A percentile compares a stretch with the other conserved stretches of the same genome.
Evolutionary conservation across 1,284 basidiomycete genomes (phyloP).

Genomic region (Leucoagaricus sp.): DNA sequence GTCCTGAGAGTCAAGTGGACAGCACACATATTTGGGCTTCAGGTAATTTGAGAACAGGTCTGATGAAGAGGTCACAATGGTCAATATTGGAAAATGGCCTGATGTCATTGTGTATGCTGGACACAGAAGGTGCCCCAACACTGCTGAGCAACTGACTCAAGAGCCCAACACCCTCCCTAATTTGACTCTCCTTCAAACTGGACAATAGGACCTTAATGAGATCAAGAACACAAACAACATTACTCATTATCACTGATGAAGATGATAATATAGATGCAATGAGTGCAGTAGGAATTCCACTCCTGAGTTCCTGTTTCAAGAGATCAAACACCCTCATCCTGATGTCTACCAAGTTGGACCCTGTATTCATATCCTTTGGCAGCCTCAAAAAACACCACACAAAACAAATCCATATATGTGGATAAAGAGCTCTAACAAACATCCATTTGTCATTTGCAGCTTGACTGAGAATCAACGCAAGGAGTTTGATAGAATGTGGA

Average conservation of each 20-base stretch:
- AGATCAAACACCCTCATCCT: slow-evolving; percentile 39
- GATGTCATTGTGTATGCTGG: slow-evolving; percentile 14
- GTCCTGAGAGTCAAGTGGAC: slow-evolving; percentile 21
- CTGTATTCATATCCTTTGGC: no score
- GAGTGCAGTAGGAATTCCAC: slow-evolving; percentile 41
- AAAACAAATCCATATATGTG: slow-evolving; percentile 53
- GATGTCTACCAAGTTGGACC: slow-evolving; percentile 16
- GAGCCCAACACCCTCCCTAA: slow-evolving; percentile 39
- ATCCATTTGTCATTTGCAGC: slow-evolving; percentile 33
- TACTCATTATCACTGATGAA: slow-evolving; percentile 27
- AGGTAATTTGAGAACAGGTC: slow-evolving; percentile 22
- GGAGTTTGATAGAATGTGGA: slow-evolving; percentile 39
- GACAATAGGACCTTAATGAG: slow-evolving; percentile 22
- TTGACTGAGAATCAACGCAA: slow-evolving; percentile 36
- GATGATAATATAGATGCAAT: slow-evolving; percentile 35
- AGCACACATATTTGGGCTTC: slow-evolving; percentile 24
- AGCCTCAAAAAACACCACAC: slow-evolving; percentile 53
- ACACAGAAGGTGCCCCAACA: slow-evolving; percentile 24
- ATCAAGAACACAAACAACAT: slow-evolving; percentile 28
- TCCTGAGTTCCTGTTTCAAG: slow-evolving; percentile 44
- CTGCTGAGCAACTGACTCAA: slow-evolving; percentile 39
- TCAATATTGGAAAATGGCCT: slow-evolving; percentile 19
- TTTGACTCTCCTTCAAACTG: slow-evolving; percentile 21
- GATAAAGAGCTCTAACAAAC: slow-evolving; percentile 37
- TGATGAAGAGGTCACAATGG: slow-evolving; percentile 6